Percentiles rank a stretch among this genome's conserved stretches.
phyloP scores from a whole-genome alignment of 2,329 filamentous ascomycete genomes.

The Rhinocladiella mackenziei region DNA sequence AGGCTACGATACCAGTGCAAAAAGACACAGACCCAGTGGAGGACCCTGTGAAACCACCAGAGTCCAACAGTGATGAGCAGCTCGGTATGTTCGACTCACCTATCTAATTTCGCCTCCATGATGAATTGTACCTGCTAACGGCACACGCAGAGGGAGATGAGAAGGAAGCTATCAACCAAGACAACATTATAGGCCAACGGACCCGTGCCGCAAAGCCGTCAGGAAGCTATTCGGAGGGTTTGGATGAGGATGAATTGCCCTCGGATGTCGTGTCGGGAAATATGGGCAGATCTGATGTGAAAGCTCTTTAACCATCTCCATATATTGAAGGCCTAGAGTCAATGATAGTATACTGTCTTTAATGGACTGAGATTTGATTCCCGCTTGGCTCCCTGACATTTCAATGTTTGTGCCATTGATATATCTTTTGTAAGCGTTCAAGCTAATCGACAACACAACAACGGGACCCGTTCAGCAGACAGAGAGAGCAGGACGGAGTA shows the following conservation, averaged over 20 bases:
- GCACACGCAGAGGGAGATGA: conserved; percentile 1
- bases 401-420: no score
- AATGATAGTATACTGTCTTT: no score
- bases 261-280: neutral
- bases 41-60: conserved; percentile 1
- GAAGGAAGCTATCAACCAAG: conserved; percentile 1
- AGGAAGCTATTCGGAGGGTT: neutral
- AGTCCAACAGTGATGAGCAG: conserved; percentile 2
- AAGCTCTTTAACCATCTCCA: no score
- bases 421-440: no score
- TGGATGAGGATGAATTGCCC: conserved; percentile 1
- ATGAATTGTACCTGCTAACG: neutral
- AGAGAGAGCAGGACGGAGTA: no score
- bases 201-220: neutral
- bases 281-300: neutral
- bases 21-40: conserved; percentile 1
- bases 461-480: no score
- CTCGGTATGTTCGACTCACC: neutral
- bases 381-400: no score
- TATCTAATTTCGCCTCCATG: neutral
- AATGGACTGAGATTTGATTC: no score
- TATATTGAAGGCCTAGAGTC: no score
- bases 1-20: conserved; percentile 1
- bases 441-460: no score
- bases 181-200: neutral